Percentiles rank a stretch among this genome's conserved stretches.
These are phyloP conservation scores for Mycena chlorophos DNA, from an alignment of 768 basidiomycete species.

Conservation along the genomic window DNA sequence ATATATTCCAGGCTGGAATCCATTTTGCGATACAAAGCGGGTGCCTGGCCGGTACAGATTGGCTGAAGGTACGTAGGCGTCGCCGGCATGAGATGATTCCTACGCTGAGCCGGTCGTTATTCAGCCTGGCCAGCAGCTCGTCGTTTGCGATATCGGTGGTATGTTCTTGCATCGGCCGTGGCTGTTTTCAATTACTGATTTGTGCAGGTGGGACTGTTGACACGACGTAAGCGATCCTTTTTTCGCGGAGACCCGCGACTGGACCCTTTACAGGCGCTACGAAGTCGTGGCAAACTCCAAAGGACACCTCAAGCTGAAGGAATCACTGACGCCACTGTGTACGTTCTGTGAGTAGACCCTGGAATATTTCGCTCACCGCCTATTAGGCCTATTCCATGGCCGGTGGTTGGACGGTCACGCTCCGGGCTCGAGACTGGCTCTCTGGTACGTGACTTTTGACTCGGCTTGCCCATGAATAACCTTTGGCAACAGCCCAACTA, in stretches of 20 bases:
- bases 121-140: neutral
- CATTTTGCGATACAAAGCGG: neutral
- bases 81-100: neutral
- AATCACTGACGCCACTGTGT: neutral
- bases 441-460: neutral
- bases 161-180: neutral
- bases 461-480: neutral
- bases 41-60: neutral
- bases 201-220: neutral
- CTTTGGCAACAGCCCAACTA: neutral
- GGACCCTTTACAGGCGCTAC: neutral
- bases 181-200: neutral
- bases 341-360: neutral
- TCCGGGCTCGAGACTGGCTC: neutral
- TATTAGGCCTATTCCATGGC: neutral
- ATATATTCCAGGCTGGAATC: neutral
- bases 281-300: too few relatives aligned
- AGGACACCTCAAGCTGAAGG: neutral
- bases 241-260: neutral
- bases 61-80: neutral
- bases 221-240: neutral
- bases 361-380: neutral
- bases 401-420: neutral
- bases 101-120: neutral
- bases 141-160: neutral